Evolutionary conservation across 371 early-diverging fungal genomes (phyloP).

Genomic region (Mortierella sp.): DNA sequence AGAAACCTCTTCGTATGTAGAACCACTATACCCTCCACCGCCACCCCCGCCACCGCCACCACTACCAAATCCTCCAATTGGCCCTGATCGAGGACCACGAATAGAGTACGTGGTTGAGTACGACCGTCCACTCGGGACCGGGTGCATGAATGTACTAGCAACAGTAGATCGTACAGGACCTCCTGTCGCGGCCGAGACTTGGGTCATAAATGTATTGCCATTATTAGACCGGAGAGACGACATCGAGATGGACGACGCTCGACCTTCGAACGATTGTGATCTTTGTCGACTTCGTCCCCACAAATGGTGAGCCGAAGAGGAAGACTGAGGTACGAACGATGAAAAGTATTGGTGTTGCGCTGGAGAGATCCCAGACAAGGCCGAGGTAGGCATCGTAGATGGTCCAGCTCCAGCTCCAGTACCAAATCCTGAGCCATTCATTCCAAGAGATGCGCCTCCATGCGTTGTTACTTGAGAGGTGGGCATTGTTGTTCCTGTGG

Average conservation of each 20-base stretch:
- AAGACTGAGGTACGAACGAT: too few relatives aligned
- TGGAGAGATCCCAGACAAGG: too few relatives aligned
- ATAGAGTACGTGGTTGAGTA: slow-evolving; percentile 2
- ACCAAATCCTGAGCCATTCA: too few relatives aligned
- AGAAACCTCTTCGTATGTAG: not conserved
- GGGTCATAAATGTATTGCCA: slow-evolving; percentile 29
- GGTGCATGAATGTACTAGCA: slow-evolving; percentile 15
- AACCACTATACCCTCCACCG: not conserved
- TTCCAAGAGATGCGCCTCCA: too few relatives aligned
- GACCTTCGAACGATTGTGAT: not conserved
- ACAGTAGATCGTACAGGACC: slow-evolving; percentile 26
- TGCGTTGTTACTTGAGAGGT: too few relatives aligned
- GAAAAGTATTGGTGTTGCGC: not conserved
- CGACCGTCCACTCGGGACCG: slow-evolving; percentile 12
- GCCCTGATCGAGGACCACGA: not conserved
- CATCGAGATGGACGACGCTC: slow-evolving; percentile 1
- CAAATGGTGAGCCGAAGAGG: not conserved
- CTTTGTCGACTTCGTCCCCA: not conserved
- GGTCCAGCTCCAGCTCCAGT: too few relatives aligned
- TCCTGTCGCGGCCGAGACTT: slow-evolving; percentile 22
- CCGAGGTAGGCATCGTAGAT: too few relatives aligned
- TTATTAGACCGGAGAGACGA: slow-evolving; percentile 21
- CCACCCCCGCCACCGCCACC: not conserved
- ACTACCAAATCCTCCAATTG: not conserved
- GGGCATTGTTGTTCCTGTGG: too few relatives aligned